Conservation (phyloP, 495 filamentous ascomycete genomes). For the Neurospora tetraspora region DNA sequence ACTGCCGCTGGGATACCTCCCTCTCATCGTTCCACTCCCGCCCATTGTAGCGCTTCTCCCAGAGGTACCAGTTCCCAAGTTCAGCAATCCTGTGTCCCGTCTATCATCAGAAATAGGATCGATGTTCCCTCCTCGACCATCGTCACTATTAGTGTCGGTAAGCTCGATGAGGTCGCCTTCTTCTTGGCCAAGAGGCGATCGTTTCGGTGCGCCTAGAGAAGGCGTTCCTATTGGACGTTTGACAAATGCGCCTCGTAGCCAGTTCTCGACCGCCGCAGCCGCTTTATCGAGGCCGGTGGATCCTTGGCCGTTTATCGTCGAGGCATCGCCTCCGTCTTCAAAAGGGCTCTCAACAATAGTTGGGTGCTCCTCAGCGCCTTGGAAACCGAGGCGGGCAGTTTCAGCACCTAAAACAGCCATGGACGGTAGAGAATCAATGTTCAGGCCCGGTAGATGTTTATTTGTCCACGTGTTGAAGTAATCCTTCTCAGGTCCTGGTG, state of each 20-base stretch:
- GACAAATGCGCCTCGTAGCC: conserved; percentile 71
- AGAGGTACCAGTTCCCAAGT: conserved; percentile 17
- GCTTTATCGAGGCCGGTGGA: conserved; percentile 59
- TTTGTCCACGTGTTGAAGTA: conserved; percentile 70
- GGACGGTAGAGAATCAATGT: conserved; percentile 45
- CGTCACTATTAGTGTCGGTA: conserved; percentile 49
- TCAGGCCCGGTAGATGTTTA: conserved; percentile 63
- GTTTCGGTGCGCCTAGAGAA: conserved; percentile 28
- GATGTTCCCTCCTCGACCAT: conserved; percentile 24
- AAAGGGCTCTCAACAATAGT: conserved; percentile 42
- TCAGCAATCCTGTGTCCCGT: conserved; percentile 7
- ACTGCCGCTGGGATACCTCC: not conserved
- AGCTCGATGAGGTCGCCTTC: conserved; percentile 79
- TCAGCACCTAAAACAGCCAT: conserved; percentile 42
- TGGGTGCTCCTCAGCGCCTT: conserved; percentile 15
- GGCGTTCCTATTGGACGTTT: conserved; percentile 40
- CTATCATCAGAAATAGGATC: conserved; percentile 1
- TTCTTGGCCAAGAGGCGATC: conserved; percentile 17
- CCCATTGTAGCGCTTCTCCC: conserved; percentile 23
- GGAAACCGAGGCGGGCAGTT: conserved; percentile 42
- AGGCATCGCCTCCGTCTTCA: conserved; percentile 30
- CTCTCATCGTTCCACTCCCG: conserved; percentile 9
- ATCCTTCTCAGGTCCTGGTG: conserved; percentile 72
- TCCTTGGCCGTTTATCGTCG: conserved; percentile 22
- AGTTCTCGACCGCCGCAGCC: conserved; percentile 76